Percentiles rank a stretch among this genome's conserved stretches.
Evolutionary conservation across 2,329 filamentous ascomycete species (phyloP).

Genomic region (Elsinoe arachidis): DNA sequence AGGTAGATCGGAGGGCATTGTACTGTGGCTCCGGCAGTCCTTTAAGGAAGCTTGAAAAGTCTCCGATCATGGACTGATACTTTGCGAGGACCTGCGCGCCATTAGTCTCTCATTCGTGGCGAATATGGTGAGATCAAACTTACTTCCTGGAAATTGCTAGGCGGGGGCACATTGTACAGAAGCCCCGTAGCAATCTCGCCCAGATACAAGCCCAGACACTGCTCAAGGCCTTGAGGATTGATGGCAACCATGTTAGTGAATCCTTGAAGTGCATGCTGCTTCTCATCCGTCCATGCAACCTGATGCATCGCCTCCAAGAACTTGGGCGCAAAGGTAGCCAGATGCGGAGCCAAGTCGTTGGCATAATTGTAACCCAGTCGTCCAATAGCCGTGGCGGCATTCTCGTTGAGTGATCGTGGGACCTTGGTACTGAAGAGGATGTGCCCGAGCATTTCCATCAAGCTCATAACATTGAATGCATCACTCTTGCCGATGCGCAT

Average conservation of each 20-base stretch:
- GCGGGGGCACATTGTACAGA: constrained; percentile 51
- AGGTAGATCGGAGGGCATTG: constrained; percentile 36
- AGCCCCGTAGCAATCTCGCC: constrained; percentile 67
- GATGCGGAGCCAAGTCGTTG: constrained; percentile 66
- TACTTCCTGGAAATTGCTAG: constrained; percentile 69
- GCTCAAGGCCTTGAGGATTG: constrained; percentile 90
- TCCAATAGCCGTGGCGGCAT: constrained; percentile 86
- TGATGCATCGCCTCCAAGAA: constrained; percentile 77
- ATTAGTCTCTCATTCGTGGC: constrained; percentile 13
- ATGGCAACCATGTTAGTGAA: constrained; percentile 76
- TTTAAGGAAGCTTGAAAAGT: constrained; percentile 44
- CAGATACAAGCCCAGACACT: constrained; percentile 73
- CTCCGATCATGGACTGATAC: constrained; percentile 47
- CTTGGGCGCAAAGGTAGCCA: constrained; percentile 69
- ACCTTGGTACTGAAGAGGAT: constrained; percentile 82
- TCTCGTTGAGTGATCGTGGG: constrained; percentile 80
- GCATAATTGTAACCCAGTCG: constrained; percentile 74
- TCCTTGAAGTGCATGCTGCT: constrained; percentile 84
- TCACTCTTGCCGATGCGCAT: constrained; percentile 66
- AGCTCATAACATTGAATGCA: constrained; percentile 64
- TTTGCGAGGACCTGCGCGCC: constrained; percentile 39
- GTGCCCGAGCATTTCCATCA: constrained; percentile 67
- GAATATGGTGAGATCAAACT: constrained; percentile 28
- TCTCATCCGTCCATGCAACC: constrained; percentile 84
- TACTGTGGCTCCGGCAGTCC: constrained; percentile 38